phyloP scores from a whole-genome alignment of 495 filamentous ascomycete genomes.

The Pseudevernia furfuracea region DNA sequence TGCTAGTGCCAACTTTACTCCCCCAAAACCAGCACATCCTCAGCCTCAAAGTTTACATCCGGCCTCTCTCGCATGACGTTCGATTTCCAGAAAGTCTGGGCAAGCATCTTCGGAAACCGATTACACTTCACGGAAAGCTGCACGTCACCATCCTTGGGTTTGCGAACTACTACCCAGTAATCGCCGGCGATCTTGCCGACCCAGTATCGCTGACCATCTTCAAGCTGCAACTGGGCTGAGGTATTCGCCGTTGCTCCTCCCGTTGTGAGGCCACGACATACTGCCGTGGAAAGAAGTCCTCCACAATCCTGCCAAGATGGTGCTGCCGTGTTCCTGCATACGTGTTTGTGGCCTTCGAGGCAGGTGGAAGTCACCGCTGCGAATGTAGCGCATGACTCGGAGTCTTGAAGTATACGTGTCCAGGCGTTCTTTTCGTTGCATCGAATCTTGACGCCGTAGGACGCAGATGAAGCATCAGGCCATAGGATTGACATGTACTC shows the following conservation, averaged over 20 bases:
- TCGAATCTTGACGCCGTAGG: not conserved
- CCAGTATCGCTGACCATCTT: not conserved
- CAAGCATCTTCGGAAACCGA: not conserved
- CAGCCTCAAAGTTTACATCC: not conserved
- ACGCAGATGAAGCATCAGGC: not conserved
- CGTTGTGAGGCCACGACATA: not conserved
- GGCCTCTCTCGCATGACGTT: not conserved
- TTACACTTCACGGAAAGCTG: not conserved
- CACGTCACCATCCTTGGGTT: not conserved
- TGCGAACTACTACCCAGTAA: not conserved
- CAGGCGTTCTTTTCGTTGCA: not conserved
- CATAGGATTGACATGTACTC: not conserved
- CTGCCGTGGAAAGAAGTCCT: not conserved
- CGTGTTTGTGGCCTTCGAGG: not conserved
- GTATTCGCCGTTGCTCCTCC: fast-evolving
- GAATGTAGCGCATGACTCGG: not conserved
- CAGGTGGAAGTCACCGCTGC: not conserved
- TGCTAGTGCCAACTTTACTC: too few species aligned
- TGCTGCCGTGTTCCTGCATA: not conserved
- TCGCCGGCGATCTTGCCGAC: not conserved
- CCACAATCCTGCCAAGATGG: not conserved
- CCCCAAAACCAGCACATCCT: not conserved
- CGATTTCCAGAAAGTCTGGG: not conserved
- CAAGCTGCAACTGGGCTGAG: not conserved
- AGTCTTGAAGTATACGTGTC: not conserved